phyloP scores from a whole-genome alignment of 192 early-diverging fungal genomes.

The Gaertneriomyces sp. region DNA sequence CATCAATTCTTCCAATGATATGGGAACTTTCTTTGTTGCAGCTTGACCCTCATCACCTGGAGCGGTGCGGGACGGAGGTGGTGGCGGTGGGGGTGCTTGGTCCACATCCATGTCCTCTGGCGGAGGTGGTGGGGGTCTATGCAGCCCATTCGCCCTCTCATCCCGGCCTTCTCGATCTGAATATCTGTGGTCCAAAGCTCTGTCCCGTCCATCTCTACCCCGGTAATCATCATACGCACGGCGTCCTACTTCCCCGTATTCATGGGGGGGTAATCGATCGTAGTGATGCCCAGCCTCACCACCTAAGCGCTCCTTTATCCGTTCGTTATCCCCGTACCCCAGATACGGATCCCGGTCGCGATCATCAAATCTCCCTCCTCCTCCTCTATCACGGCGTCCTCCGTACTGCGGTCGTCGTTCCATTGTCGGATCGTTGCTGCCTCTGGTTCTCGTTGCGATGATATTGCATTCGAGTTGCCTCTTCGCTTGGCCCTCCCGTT shows the following conservation, averaged over 20 bases:
- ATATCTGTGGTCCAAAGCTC: not conserved
- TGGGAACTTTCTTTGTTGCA: slow-evolving; percentile 46
- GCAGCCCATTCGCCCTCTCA: not conserved
- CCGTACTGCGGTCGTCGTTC: too few relatives aligned
- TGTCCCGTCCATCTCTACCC: not conserved
- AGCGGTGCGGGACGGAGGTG: not conserved
- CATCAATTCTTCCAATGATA: slow-evolving; percentile 76
- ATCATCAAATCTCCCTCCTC: not conserved
- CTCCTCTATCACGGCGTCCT: too few relatives aligned
- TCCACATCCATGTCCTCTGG: not conserved
- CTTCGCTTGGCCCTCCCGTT: too few relatives aligned
- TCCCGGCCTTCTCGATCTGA: not conserved
- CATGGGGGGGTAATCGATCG: not conserved
- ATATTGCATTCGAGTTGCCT: too few relatives aligned
- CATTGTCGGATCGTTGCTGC: too few relatives aligned
- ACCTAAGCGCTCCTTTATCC: not conserved
- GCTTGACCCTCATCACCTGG: not conserved
- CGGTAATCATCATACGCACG: not conserved
- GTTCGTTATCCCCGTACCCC: not conserved
- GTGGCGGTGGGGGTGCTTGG: not conserved
- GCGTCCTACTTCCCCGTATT: not conserved
- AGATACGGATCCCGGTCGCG: slow-evolving; percentile 1
- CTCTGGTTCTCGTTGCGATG: too few relatives aligned
- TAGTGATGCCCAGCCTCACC: not conserved
- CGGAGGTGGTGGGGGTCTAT: not conserved